phyloP scores from a whole-genome alignment of 2,329 filamentous ascomycete genomes.

The Biscogniauxia sp. region DNA sequence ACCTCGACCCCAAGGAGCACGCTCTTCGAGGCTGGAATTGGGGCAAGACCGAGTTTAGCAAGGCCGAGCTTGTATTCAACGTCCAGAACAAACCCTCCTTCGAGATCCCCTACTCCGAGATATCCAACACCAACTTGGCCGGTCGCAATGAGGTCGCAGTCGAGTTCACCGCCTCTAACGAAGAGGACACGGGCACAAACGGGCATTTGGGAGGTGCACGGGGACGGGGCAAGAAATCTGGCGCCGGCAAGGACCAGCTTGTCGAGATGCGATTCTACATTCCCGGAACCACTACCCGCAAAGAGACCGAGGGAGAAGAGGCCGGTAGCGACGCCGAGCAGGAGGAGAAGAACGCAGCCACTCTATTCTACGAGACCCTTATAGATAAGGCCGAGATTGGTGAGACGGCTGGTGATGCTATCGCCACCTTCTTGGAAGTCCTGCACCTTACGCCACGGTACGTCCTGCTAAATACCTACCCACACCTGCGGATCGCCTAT shows the following conservation, averaged over 20 bases:
- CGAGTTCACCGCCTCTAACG: constrained; percentile 77
- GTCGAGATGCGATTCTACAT: constrained; percentile 99
- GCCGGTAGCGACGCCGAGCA: constrained; percentile 65
- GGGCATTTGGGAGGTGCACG: constrained; percentile 70
- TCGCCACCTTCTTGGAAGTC: constrained; percentile 94
- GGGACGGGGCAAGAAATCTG: constrained; percentile 82
- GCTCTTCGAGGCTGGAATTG: constrained; percentile 97
- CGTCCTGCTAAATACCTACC: constrained; percentile 10
- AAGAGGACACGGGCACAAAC: constrained; percentile 70
- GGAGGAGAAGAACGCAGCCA: constrained; percentile 92
- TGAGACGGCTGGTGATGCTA: constrained; percentile 97
- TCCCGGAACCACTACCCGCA: constrained; percentile 81
- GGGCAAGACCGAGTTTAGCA: constrained; percentile 96
- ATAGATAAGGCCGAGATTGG: constrained; percentile 99
- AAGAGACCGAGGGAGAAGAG: constrained; percentile 70
- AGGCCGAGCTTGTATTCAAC: constrained; percentile 93
- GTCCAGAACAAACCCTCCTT: constrained; percentile 96
- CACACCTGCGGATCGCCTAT: not conserved
- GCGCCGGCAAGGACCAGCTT: constrained; percentile 84
- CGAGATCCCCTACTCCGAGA: constrained; percentile 94
- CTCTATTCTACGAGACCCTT: constrained; percentile 95
- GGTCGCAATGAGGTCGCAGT: constrained; percentile 97
- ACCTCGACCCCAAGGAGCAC: constrained; percentile 89
- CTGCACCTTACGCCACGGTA: constrained; percentile 93
- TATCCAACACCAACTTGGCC: constrained; percentile 95